A percentile compares a stretch with the other conserved stretches of the same genome.
Evolutionary conservation across 176 grass and related monocot genomes (phyloP).

Genomic region (Oryza longistaminata): DNA sequence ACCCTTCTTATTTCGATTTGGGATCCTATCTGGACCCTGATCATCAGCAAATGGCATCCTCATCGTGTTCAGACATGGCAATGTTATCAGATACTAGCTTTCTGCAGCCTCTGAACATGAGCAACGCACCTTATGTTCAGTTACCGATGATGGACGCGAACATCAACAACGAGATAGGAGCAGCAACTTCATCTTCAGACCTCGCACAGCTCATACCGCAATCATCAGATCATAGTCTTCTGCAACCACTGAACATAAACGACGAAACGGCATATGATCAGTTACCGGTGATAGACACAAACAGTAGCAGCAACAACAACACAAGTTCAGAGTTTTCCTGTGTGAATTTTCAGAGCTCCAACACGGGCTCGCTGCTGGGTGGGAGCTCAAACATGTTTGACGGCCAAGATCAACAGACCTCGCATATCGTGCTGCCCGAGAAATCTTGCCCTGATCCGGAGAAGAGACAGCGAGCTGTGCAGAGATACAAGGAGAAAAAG

Average conservation of each 20-base stretch:
- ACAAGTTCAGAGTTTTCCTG: not conserved
- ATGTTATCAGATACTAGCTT: not conserved
- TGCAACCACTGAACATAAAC: constrained; percentile 9
- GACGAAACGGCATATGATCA: constrained; percentile 11
- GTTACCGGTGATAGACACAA: not conserved
- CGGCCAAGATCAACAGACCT: constrained; percentile 13
- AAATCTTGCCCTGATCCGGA: constrained; percentile 21
- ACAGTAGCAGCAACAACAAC: not conserved
- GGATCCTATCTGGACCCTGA: not conserved
- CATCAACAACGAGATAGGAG: not conserved
- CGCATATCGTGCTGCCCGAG: not conserved
- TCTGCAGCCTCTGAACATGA: constrained; percentile 28
- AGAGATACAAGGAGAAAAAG: constrained; percentile 49
- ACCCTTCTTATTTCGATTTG: not conserved
- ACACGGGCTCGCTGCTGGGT: not conserved
- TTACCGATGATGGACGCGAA: not conserved
- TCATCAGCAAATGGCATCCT: not conserved
- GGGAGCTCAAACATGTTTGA: not conserved
- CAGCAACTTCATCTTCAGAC: not conserved
- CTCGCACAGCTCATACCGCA: not conserved
- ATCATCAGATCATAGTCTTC: constrained; percentile 5
- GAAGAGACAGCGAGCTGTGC: constrained; percentile 33
- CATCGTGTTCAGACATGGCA: no score
- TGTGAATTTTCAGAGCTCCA: not conserved
- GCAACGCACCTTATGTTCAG: constrained; percentile 30